phyloP scores from a whole-genome alignment of 2,329 filamentous ascomycete species.

The Penicillium sp. region DNA sequence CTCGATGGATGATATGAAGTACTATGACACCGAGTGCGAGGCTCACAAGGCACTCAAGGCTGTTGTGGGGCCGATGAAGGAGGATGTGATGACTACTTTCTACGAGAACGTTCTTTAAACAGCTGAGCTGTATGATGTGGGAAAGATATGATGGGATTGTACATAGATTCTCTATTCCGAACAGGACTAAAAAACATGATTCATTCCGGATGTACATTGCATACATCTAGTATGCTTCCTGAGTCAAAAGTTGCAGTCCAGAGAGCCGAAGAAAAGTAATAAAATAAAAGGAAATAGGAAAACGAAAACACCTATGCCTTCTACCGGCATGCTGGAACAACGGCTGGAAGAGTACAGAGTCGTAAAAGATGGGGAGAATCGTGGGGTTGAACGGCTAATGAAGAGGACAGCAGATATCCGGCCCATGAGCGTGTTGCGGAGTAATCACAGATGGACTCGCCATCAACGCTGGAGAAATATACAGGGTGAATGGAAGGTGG shows the following conservation, averaged over 20 bases:
- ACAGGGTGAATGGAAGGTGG: conserved; percentile 9
- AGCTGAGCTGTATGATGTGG: not conserved
- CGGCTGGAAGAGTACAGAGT: conserved; percentile 9
- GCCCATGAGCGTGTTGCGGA: conserved; percentile 12
- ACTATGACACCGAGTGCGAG: conserved; percentile 63
- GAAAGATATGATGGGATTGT: not conserved
- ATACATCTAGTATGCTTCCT: conserved; percentile 20
- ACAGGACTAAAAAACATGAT: conserved; percentile 1
- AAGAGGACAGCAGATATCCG: conserved; percentile 14
- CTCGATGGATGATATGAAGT: conserved; percentile 67
- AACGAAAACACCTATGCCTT: conserved; percentile 17
- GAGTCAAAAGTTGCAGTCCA: not conserved
- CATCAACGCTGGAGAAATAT: conserved; percentile 19
- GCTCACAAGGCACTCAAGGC: conserved; percentile 54
- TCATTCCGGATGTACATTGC: conserved; percentile 28
- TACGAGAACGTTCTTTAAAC: conserved; percentile 38
- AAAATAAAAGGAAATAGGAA: conserved; percentile 9
- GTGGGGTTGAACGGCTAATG: conserved; percentile 1
- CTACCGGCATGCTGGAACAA: conserved; percentile 17
- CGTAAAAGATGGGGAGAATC: conserved; percentile 4
- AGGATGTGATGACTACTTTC: conserved; percentile 39
- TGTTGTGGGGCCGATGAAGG: conserved; percentile 30
- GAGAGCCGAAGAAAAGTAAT: conserved; percentile 4
- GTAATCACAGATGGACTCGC: conserved; percentile 22
- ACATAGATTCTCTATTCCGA: not conserved